Base-by-base conservation (phyloP, 2,329 filamentous ascomycete species). In the Beauveria scarabaeidicola region DNA sequence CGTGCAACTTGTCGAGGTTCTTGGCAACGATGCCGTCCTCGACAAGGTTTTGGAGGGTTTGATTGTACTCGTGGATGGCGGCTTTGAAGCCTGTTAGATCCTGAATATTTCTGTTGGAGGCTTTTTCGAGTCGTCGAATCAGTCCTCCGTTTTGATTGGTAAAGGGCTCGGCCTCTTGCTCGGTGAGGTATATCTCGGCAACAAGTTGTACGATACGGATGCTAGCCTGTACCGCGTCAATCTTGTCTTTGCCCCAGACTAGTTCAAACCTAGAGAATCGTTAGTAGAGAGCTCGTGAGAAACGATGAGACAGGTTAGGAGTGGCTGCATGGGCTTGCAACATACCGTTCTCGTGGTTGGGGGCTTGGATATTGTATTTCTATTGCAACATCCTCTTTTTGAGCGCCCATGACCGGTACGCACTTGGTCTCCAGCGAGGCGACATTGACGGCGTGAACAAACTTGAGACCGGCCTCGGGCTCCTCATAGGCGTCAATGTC, bases 301-400 rank as follows among this genome's bases (percentile, higher is more conserved):
- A 17, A 47, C 8, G 5, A 29, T 13, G 5, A 9, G 17, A 11
- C 15, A n/a, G 8, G 10, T 19, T 19, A 10, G 2, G 5, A 13
- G 10, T 5, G 17, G 29, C 48, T 9, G n/a, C 21, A 9, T n/a
- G 32, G 60, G 44, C 40, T 9, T 25, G 21, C 13, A 27, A 62
- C 74, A 67, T 76, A 89, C 85, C 80, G 84, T 73, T 94, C 90
- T 57, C 82, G 81, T 53, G 80, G 79, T 59, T 84, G 82, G 63
- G 80, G 77, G 71, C 90, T 92, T 10, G 94, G 93, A 72, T 97
- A 97, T 71, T 94, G 89, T 65, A 97, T 75, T 68, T 86, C 78
- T 61, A 95, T 82, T 11, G 73, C 75, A 7, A 85, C 78, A 61
- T 84, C 80, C 61, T 84, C 77, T 52, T 77, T 73, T 52, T 74